Evolutionary conservation across 352 stramenopile species (phyloP).

Genomic region (Phytopythium mirpurense): DNA sequence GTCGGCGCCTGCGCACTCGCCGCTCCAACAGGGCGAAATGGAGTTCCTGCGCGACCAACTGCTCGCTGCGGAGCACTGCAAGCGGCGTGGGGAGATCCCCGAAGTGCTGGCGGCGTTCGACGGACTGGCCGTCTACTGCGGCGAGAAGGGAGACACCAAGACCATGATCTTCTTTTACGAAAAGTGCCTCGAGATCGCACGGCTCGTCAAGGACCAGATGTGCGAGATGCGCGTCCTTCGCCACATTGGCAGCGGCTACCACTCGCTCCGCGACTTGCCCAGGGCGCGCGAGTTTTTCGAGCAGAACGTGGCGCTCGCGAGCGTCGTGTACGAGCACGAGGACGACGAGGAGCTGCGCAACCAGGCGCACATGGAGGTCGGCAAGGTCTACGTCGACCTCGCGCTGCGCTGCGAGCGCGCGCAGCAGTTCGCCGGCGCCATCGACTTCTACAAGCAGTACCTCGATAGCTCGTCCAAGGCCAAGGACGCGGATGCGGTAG

Average conservation of each 20-base stretch:
- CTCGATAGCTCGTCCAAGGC: slow-evolving; percentile 67
- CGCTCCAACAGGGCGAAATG: slow-evolving; percentile 54
- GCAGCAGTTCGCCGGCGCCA: slow-evolving; percentile 35
- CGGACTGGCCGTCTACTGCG: slow-evolving; percentile 64
- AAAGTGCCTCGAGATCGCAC: slow-evolving; percentile 89
- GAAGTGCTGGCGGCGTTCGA: slow-evolving; percentile 86
- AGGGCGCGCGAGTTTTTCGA: slow-evolving; percentile 81
- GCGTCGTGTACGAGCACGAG: slow-evolving; percentile 60
- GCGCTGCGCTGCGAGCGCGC: slow-evolving; percentile 39
- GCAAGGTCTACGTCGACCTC: slow-evolving; percentile 71
- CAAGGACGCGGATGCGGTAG: slow-evolving; percentile 48
- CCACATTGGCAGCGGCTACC: slow-evolving; percentile 80
- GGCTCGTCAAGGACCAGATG: slow-evolving; percentile 79
- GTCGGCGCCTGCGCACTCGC: not conserved
- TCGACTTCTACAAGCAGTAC: slow-evolving; percentile 72
- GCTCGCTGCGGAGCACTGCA: slow-evolving; percentile 81
- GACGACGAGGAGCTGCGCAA: slow-evolving; percentile 49
- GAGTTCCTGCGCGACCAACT: slow-evolving; percentile 88
- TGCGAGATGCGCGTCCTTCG: slow-evolving; percentile 86
- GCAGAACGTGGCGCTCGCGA: slow-evolving; percentile 68
- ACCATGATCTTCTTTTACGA: slow-evolving; percentile 93
- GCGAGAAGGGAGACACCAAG: slow-evolving; percentile 74
- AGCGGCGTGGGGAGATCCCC: slow-evolving; percentile 81
- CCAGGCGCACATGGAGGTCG: slow-evolving; percentile 61
- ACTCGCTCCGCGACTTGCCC: slow-evolving; percentile 60